These are phyloP conservation scores for Neurospora pannonica DNA, from an alignment of 495 filamentous ascomycete genomes.

Conservation along the genomic window DNA sequence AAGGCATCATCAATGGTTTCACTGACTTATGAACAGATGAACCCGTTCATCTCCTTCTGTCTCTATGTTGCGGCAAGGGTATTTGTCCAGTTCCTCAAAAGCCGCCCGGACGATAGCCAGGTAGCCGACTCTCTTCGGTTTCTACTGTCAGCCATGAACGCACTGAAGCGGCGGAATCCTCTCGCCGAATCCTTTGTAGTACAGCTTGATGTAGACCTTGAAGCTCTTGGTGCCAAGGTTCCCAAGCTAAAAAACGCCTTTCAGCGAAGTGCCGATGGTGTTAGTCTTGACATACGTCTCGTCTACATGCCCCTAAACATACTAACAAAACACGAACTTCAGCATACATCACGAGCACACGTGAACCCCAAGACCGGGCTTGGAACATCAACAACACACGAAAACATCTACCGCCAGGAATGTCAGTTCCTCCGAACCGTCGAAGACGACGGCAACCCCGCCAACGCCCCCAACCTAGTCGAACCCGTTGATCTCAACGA, in stretches of 20 bases:
- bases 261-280: conserved; percentile 39
- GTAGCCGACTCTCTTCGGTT: conserved; percentile 80
- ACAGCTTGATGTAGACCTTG: conserved; percentile 86
- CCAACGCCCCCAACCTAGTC: conserved; percentile 16
- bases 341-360: not conserved
- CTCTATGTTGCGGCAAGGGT: conserved; percentile 91
- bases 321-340: not conserved
- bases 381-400: not conserved
- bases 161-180: conserved; percentile 78
- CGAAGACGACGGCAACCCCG: conserved; percentile 22
- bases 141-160: conserved; percentile 78
- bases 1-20: not conserved
- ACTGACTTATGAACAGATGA: conserved; percentile 54
- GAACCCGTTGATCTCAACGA: conserved; percentile 17
- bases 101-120: conserved; percentile 72
- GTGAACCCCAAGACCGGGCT: not conserved
- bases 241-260: conserved; percentile 44
- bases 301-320: not conserved
- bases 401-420: conserved; percentile 19
- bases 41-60: conserved; percentile 92
- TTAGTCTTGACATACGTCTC: conserved; percentile 17
- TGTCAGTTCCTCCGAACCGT: conserved; percentile 23
- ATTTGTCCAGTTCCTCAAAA: conserved; percentile 92
- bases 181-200: conserved; percentile 92
- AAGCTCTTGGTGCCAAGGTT: conserved; percentile 48